Evolutionary conservation across 306 rosid genomes (phyloP).

Genomic region (Trifolium repens): DNA sequence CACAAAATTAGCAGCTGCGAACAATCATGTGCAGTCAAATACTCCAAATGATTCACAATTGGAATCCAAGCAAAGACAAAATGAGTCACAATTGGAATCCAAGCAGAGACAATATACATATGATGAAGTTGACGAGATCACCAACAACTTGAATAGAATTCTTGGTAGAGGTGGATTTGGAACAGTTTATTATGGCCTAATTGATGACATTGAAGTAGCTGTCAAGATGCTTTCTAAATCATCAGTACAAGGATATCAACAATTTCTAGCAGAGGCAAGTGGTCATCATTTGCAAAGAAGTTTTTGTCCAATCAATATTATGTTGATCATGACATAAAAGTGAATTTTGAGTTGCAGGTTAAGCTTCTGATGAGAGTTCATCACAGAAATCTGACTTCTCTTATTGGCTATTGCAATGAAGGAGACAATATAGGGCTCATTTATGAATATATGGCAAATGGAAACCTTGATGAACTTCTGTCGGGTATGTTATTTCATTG

Average conservation of each 20-base stretch:
- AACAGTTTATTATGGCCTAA: conserved; percentile 51
- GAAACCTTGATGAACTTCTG: conserved; percentile 47
- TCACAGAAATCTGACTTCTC: conserved; percentile 43
- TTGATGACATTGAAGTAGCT: conserved; percentile 58
- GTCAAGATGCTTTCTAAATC: conserved; percentile 59
- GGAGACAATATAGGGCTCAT: conserved; percentile 39
- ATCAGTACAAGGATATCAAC: conserved; percentile 51
- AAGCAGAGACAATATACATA: conserved; percentile 46
- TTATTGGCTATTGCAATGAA: conserved; percentile 28
- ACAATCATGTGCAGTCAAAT: neutral
- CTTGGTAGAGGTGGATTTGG: conserved; percentile 64
- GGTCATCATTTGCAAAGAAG: neutral
- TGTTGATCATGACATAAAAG: neutral
- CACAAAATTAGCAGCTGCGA: conserved; percentile 5
- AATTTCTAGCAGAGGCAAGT: conserved; percentile 67
- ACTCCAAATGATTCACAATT: conserved; percentile 27
- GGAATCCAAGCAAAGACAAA: conserved; percentile 6
- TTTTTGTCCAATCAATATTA: neutral
- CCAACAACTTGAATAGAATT: conserved; percentile 52
- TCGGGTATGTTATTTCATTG: conserved; percentile 35
- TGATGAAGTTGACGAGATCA: conserved; percentile 46
- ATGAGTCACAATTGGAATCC: too few species aligned
- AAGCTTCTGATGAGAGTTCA: conserved; percentile 47
- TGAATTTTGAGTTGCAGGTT: conserved; percentile 27
- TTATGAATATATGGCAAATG: conserved; percentile 52